Conservation (phyloP, 768 basidiomycete genomes). For the Collybia mongolica region DNA sequence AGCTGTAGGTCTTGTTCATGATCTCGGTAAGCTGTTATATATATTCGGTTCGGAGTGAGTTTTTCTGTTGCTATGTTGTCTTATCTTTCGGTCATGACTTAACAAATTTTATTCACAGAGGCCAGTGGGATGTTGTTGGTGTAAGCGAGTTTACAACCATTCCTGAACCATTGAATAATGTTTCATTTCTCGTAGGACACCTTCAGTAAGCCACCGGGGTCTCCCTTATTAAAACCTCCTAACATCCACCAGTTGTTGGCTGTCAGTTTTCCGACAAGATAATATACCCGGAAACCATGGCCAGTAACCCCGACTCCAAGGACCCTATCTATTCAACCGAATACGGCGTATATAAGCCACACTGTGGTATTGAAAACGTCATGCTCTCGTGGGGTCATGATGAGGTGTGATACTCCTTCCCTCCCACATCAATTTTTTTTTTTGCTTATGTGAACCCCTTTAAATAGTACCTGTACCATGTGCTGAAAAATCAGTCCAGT, state of each 20-base stretch:
- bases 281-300: constrained; percentile 79
- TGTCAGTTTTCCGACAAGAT: constrained; percentile 84
- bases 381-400: constrained; percentile 93
- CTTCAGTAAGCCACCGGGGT: constrained; percentile 28
- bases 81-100: background rate
- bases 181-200: constrained; percentile 32
- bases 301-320: constrained; percentile 63
- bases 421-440: constrained; percentile 10
- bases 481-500: constrained; percentile 76
- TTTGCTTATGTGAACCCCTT: background rate
- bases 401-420: constrained; percentile 53
- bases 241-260: constrained; percentile 55
- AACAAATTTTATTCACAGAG: constrained; percentile 23
- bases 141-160: constrained; percentile 35
- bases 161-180: constrained; percentile 8
- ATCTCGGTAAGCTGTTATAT: constrained; percentile 84
- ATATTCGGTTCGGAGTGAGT: constrained; percentile 68
- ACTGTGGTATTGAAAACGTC: constrained; percentile 83
- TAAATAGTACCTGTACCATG: constrained; percentile 72
- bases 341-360: constrained; percentile 72
- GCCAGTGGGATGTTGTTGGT: constrained; percentile 95
- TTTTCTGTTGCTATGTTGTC: no score
- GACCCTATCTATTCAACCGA: constrained; percentile 70
- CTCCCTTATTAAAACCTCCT: constrained; percentile 1
- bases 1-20: constrained; percentile 82